Evolutionary conservation across 805 yeast genomes (phyloP), one percentile per base, ranked within the genome.

Genomic region (Spencermartinsiella europaea): DNA sequence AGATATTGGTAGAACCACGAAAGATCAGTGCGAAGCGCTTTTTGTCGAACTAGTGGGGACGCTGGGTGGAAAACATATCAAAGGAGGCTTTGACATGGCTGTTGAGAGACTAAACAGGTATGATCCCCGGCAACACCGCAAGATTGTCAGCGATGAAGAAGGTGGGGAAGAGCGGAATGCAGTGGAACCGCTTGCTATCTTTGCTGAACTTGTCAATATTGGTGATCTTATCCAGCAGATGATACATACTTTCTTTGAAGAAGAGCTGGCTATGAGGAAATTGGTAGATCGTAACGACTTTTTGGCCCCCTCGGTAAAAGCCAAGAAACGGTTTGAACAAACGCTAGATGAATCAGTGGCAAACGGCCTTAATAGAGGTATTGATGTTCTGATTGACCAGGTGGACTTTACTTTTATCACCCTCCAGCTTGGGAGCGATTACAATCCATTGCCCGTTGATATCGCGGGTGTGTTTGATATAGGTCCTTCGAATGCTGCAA

Each of bases 201-300:
- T 93, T 57, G 84, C 95, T 15, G 97, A 91, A 61, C 73, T 93
- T 47, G 93, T 93, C 31, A 93, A 90, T 56, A 81, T 87, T 49
- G 97, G 96, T 3, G 99, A 91, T 63, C 70, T 91, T 47, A 86
- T 93, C 19, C 83, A 88, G 57, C 97, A 91, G 62, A 87, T 91
- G 95, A 69, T 90, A 38, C 89, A 85, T 44, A 86, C 88, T 4
- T 93, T 93, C 56, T 91, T 88, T 66, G 84, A 85, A 56, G 90
- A 86, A 61, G 98, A 91, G 61, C 73, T 91, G 54, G 72, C 71
- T 1, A 46, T 55, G 2, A 71, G 75, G 34, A 69, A 71, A 38
- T 73, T 87, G 19, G 79, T 88, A 21, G 80, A 82, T 55, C 77
- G 80, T 46, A 85, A 83, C 52, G 95, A 93, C 51, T 86, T 90